Evolutionary conservation across 1,284 basidiomycete genomes (phyloP), one percentile per base, ranked within the genome.

Genomic region (Inonotus hispidus): DNA sequence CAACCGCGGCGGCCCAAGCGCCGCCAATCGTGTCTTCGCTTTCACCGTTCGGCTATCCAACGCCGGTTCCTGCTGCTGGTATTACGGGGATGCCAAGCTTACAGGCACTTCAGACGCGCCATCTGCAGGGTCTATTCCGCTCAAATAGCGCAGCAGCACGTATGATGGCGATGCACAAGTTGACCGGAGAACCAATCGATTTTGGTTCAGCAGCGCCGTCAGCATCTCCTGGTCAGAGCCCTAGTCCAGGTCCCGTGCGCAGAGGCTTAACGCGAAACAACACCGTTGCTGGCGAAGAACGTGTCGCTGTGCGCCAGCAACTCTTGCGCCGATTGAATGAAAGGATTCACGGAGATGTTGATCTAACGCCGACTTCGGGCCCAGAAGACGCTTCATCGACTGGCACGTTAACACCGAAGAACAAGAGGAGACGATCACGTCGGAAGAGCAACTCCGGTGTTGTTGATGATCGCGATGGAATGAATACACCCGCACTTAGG

Each of bases 221-320:
- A 5, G 69, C 80, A n/a, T 79, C 82, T 1, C 65, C 72, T 10
- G 49, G 32, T 37, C 35, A 21, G 6, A 56, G 59, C 13, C 80
- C 83, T 5, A 52, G 57, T 25, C 79, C 83, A 25, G 79, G 79
- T 21, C 74, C 73, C 25, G 71, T 74, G 2, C 75, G 71, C 10
- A 80, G 79, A n/a, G 49, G 60, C 64, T 74, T 91, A 23, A 76
- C 74, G 61, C 79, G 90, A 61, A 92, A 87, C 68, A 91, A 92
- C 68, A 92, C 90, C 13, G 83, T 91, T 16, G 81, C 89, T 0
- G 89, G 88, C 3, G 88, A 88, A 16, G 90, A 92, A 67, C 76
- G 90, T 25, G 79, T 80, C 47, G 87, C 82, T 39, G 90, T 85
- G 8, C 79, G 90, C 45, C 79, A 82, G 66, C 76, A 83, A 61